Evolutionary conservation across 495 filamentous ascomycete species (phyloP).

Genomic region (Thozetella sp.): DNA sequence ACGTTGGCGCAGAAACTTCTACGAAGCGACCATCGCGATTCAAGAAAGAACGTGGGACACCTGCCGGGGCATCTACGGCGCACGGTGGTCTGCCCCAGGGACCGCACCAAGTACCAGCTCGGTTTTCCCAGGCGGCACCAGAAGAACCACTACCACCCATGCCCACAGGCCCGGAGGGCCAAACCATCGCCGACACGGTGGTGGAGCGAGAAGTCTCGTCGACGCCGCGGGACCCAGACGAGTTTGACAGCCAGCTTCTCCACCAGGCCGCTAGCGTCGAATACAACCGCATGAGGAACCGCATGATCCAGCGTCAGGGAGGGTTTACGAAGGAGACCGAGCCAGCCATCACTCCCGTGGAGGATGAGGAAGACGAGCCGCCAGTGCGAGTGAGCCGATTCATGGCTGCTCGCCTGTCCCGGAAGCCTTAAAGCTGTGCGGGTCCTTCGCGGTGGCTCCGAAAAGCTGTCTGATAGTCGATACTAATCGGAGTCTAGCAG

Average conservation of each 20-base stretch:
- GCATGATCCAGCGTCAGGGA: conserved; percentile 76
- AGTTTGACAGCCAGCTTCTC: conserved; percentile 72
- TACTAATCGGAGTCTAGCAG: conserved; percentile 18
- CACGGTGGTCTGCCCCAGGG: conserved; percentile 25
- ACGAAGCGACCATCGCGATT: conserved; percentile 49
- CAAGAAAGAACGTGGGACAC: conserved; percentile 31
- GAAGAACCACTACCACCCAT: conserved; percentile 13
- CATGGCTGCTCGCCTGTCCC: conserved; percentile 76
- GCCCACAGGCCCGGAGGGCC: conserved; percentile 56
- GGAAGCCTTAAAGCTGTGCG: conserved; percentile 17
- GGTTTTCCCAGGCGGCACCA: conserved; percentile 12
- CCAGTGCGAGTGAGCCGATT: conserved; percentile 82
- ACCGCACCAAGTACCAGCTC: conserved; percentile 27
- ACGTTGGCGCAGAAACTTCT: conserved; percentile 17
- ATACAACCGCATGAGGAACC: conserved; percentile 78
- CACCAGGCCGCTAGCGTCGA: conserved; percentile 78
- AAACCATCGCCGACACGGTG: conserved; percentile 57
- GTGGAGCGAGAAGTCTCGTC: conserved; percentile 58
- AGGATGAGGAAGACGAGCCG: conserved; percentile 69
- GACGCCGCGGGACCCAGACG: conserved; percentile 61
- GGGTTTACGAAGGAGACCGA: conserved; percentile 71
- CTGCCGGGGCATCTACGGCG: conserved; percentile 6
- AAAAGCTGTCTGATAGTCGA: conserved; percentile 15
- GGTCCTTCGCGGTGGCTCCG: neutral
- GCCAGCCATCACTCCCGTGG: conserved; percentile 53